Percentiles rank a stretch among this genome's conserved stretches.
Evolutionary conservation across 2,329 filamentous ascomycete species (phyloP).

Genomic region (Xylaria digitata): DNA sequence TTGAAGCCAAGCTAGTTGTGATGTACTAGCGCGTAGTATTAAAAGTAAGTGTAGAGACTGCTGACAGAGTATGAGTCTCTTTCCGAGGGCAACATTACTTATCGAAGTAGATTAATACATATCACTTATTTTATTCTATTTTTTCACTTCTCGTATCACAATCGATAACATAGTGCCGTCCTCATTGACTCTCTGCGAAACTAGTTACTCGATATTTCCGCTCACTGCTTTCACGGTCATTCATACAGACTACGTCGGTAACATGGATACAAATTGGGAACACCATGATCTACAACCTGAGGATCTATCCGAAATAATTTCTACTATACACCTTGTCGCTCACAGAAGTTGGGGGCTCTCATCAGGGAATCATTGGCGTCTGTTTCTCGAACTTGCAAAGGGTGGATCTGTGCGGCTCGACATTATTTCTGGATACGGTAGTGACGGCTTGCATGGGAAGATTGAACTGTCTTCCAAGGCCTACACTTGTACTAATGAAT

Average conservation of each 20-base stretch:
- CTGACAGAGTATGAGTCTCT: not conserved
- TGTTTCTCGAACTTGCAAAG: conserved; percentile 2
- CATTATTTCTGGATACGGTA: conserved; percentile 17
- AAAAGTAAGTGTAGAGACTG: not conserved
- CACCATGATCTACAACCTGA: not conserved
- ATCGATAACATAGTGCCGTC: not conserved
- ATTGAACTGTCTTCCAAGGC: conserved; percentile 6
- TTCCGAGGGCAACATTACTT: not conserved
- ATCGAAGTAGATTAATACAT: not conserved
- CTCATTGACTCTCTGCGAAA: not conserved
- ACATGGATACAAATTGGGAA: conserved; percentile 14
- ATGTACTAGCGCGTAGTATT: not conserved
- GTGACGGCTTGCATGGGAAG: conserved; percentile 15
- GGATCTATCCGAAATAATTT: not conserved
- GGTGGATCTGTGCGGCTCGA: conserved; percentile 5
- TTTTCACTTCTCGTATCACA: no score
- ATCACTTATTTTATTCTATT: no score
- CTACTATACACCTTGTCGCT: conserved; percentile 15
- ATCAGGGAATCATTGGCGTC: conserved; percentile 15
- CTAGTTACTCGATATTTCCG: no score
- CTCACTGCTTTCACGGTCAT: not conserved
- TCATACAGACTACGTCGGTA: not conserved
- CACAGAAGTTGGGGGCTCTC: not conserved
- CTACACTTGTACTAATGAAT: not conserved
- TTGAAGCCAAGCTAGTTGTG: not conserved